Percentiles rank a stretch among this genome's conserved stretches.
Conservation (phyloP, 1,284 basidiomycete species). For the Malassezia globosa region DNA sequence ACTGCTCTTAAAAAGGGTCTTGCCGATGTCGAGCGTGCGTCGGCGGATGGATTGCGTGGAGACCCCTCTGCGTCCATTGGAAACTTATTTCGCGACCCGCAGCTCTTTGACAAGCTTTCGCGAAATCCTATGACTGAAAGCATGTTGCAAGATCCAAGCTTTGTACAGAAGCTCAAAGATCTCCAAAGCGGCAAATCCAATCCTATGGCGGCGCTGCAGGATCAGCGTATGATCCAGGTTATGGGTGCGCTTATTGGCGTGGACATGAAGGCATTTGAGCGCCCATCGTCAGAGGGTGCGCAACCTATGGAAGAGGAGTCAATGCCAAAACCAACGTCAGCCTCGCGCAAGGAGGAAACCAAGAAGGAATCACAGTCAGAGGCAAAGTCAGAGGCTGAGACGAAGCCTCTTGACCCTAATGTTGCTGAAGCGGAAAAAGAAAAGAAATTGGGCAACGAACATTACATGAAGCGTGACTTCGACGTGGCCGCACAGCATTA, state of each 20-base stretch:
- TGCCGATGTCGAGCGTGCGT: constrained; percentile 49
- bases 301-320: constrained; percentile 39
- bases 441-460: constrained; percentile 58
- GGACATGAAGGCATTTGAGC: constrained; percentile 74
- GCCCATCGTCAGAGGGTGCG: constrained; percentile 50
- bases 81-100: constrained; percentile 75
- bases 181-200: constrained; percentile 48
- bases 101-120: constrained; percentile 69
- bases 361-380: constrained; percentile 36
- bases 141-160: constrained; percentile 69
- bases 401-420: constrained; percentile 19
- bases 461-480: constrained; percentile 69
- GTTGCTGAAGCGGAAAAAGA: constrained; percentile 39
- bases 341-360: constrained; percentile 31
- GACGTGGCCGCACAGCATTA: constrained; percentile 45
- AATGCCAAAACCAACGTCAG: constrained; percentile 13
- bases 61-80: constrained; percentile 54
- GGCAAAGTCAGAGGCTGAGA: constrained; percentile 1
- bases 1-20: constrained; percentile 73
- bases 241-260: constrained; percentile 87
- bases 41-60: constrained; percentile 43
- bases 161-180: constrained; percentile 37
- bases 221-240: constrained; percentile 80
- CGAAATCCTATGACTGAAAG: constrained; percentile 73
- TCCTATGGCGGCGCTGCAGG: constrained; percentile 53